A percentile compares a stretch with the other conserved stretches of the same genome.
These are phyloP conservation scores for Xylaria longipes DNA, from an alignment of 495 filamentous ascomycete genomes.

Conservation along the genomic window DNA sequence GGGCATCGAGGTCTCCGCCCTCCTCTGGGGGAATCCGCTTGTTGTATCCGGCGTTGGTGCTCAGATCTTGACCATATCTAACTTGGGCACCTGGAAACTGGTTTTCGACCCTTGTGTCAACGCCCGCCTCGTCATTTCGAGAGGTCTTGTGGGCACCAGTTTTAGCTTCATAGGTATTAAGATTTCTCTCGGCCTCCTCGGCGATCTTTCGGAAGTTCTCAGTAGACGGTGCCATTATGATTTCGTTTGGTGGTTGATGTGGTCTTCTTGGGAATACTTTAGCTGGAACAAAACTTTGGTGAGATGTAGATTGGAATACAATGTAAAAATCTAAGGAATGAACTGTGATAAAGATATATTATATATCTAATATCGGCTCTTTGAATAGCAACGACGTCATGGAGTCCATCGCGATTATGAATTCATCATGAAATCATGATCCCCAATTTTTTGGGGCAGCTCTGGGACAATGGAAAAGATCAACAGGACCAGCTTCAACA, in stretches of 20 bases:
- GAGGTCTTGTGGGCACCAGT: slow-evolving; percentile 40
- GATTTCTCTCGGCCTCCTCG: slow-evolving; percentile 54
- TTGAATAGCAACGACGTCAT: slow-evolving; percentile 26
- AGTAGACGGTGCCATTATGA: slow-evolving; percentile 32
- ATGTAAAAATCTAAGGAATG: background rate
- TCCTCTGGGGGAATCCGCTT: slow-evolving; percentile 46
- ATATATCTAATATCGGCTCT: background rate
- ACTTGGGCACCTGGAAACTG: slow-evolving; percentile 39
- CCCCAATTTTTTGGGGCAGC: slow-evolving; percentile 29
- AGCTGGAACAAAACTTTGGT: background rate
- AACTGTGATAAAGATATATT: background rate
- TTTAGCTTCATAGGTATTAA: slow-evolving; percentile 54
- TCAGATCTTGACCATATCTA: slow-evolving; percentile 37
- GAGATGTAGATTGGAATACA: background rate
- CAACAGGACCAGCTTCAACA: background rate
- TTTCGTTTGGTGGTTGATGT: background rate
- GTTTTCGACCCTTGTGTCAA: slow-evolving; percentile 38
- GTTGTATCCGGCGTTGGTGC: slow-evolving; percentile 45
- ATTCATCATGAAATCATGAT: slow-evolving; percentile 41
- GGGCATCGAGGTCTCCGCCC: slow-evolving; percentile 46
- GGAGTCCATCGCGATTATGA: slow-evolving; percentile 24
- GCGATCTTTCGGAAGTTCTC: slow-evolving; percentile 44
- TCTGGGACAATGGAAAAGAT: background rate
- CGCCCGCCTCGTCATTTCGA: slow-evolving; percentile 39
- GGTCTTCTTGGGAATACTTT: background rate